Evolutionary conservation across 768 basidiomycete genomes (phyloP).

Genomic region (Termitomyces heimii): DNA sequence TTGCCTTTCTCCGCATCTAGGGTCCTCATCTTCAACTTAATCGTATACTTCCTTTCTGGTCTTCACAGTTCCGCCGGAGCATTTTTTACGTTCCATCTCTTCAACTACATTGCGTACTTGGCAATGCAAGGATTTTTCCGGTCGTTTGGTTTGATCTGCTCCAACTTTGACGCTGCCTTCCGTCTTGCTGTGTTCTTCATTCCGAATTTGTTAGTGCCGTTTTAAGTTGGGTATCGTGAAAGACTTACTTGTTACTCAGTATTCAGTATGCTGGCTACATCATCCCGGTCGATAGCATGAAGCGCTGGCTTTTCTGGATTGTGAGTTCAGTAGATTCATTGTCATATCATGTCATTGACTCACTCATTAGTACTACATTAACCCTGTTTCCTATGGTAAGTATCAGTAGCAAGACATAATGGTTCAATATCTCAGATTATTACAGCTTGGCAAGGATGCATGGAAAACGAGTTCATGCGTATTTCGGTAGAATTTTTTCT

Average conservation of each 20-base stretch:
- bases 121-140: conserved; percentile 85
- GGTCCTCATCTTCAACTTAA: conserved; percentile 54
- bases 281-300: conserved; percentile 64
- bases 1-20: conserved; percentile 61
- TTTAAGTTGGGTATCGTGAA: background rate
- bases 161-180: conserved; percentile 41
- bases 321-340: conserved; percentile 30
- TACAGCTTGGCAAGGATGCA: conserved; percentile 64
- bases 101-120: conserved; percentile 59
- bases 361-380: conserved; percentile 59
- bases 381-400: conserved; percentile 69
- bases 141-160: conserved; percentile 51
- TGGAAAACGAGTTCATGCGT: conserved; percentile 85
- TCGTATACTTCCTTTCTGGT: conserved; percentile 64
- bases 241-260: conserved; percentile 14
- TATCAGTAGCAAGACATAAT: background rate
- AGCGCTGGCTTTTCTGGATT: conserved; percentile 84
- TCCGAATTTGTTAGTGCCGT: conserved; percentile 52
- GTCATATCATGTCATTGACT: conserved; percentile 2
- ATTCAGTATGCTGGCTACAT: conserved; percentile 68
- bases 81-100: conserved; percentile 57
- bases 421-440: background rate
- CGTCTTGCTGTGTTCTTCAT: conserved; percentile 61
- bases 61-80: conserved; percentile 38
- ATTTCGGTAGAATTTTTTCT: conserved; percentile 39